Conservation (phyloP, 345 rosid species). For the Dovyalis caffra region DNA sequence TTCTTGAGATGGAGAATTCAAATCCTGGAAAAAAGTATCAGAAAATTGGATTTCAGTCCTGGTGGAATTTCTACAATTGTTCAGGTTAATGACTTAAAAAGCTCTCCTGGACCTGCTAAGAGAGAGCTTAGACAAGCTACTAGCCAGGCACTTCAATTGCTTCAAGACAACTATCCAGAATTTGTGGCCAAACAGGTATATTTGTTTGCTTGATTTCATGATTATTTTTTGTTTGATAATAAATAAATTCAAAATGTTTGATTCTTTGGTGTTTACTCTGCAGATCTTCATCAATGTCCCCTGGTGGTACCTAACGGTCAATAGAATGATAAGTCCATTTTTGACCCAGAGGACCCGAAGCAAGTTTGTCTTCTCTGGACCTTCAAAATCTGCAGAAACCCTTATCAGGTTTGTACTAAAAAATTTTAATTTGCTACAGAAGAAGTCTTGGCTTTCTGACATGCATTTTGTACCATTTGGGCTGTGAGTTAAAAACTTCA, state of each 20-base stretch:
- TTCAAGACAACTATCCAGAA: slow-evolving; percentile 39
- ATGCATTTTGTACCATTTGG: not conserved
- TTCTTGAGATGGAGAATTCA: slow-evolving; percentile 36
- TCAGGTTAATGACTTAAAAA: slow-evolving; percentile 35
- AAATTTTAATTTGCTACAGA: not conserved
- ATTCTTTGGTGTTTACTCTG: not conserved
- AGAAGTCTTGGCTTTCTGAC: not conserved
- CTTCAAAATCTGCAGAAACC: slow-evolving; percentile 31
- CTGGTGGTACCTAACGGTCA: slow-evolving; percentile 33
- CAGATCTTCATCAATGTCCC: slow-evolving; percentile 35
- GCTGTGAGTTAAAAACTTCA: not conserved
- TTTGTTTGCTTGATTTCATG: not conserved
- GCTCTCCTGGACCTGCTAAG: slow-evolving; percentile 34
- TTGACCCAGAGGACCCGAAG: slow-evolving; percentile 34
- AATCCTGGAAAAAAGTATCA: slow-evolving; percentile 24
- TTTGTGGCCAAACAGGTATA: slow-evolving; percentile 33
- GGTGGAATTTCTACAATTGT: slow-evolving; percentile 27
- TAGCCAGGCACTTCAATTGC: slow-evolving; percentile 24
- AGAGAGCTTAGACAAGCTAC: slow-evolving; percentile 30
- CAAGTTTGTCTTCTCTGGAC: slow-evolving; percentile 28
- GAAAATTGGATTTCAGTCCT: slow-evolving; percentile 26
- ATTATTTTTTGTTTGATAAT: not conserved
- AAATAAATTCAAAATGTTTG: not conserved
- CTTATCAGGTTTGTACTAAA: slow-evolving; percentile 19
- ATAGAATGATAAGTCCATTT: slow-evolving; percentile 33